These are phyloP conservation scores for Aspergillus puulaauensis DNA, from an alignment of 2,329 filamentous ascomycete genomes.

Conservation along the genomic window DNA sequence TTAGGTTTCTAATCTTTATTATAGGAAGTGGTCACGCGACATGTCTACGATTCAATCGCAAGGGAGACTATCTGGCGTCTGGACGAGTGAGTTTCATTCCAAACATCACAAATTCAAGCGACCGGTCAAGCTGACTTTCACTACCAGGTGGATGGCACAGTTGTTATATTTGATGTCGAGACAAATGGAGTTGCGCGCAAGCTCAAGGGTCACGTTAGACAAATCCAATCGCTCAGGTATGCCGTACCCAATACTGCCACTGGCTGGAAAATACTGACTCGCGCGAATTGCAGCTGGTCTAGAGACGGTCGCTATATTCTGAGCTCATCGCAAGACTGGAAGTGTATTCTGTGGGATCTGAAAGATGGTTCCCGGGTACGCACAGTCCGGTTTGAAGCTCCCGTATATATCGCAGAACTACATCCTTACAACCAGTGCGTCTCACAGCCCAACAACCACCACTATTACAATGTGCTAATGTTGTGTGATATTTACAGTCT, in stretches of 20 bases:
- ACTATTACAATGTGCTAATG: neutral
- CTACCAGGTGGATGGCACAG: slow-evolving; percentile 72
- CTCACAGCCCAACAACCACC: neutral
- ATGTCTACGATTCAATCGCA: slow-evolving; percentile 83
- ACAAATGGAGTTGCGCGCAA: slow-evolving; percentile 96
- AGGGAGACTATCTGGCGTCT: slow-evolving; percentile 90
- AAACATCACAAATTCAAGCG: neutral
- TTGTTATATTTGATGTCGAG: slow-evolving; percentile 95
- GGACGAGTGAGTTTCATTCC: slow-evolving; percentile 63
- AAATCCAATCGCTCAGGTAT: slow-evolving; percentile 81
- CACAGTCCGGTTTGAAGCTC: slow-evolving; percentile 86
- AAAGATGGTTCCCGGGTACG: slow-evolving; percentile 70
- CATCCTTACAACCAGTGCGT: slow-evolving; percentile 84
- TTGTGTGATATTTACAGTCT: slow-evolving; percentile 51
- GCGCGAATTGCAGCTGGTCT: slow-evolving; percentile 67
- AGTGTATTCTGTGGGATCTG: slow-evolving; percentile 93
- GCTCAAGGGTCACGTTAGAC: slow-evolving; percentile 85
- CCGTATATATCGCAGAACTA: slow-evolving; percentile 93
- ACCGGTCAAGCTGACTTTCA: slow-evolving; percentile 15
- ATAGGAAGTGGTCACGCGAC: slow-evolving; percentile 63
- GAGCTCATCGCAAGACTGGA: slow-evolving; percentile 94
- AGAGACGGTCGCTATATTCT: slow-evolving; percentile 86
- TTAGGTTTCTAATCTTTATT: slow-evolving; percentile 14
- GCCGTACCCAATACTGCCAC: neutral
- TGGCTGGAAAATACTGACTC: slow-evolving; percentile 4